Percentiles rank a stretch among this genome's conserved stretches.
Evolutionary conservation across 2,329 filamentous ascomycete species (phyloP).

Genomic region (Xylariaceae sp.): DNA sequence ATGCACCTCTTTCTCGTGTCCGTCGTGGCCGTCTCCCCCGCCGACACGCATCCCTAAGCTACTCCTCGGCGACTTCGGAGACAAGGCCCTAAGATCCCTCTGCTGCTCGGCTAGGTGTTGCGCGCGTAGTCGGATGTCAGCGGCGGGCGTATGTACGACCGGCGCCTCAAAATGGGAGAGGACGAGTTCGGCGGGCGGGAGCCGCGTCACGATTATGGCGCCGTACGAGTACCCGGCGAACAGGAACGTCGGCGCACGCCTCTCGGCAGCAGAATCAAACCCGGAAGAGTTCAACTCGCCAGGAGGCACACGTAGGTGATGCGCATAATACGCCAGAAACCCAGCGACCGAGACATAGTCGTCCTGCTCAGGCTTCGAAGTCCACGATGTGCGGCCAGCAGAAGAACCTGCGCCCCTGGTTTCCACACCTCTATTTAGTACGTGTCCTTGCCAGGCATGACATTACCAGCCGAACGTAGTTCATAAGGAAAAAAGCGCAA

Average conservation of each 20-base stretch:
- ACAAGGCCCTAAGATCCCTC: constrained; percentile 39
- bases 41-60: constrained; percentile 48
- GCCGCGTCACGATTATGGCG: constrained; percentile 71
- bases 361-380: constrained; percentile 71
- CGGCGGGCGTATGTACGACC: constrained; percentile 53
- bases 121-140: constrained; percentile 70
- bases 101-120: constrained; percentile 64
- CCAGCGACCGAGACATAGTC: constrained; percentile 84
- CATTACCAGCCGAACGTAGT: no score
- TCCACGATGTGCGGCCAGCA: constrained; percentile 82
- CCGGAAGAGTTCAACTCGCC: not conserved
- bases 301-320: constrained; percentile 50
- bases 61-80: constrained; percentile 30
- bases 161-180: constrained; percentile 57
- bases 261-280: not conserved
- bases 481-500: not conserved
- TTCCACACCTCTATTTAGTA: constrained; percentile 1
- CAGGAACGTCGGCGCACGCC: constrained; percentile 34
- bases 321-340: constrained; percentile 73
- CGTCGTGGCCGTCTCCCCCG: constrained; percentile 41
- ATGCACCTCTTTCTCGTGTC: constrained; percentile 26
- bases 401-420: constrained; percentile 73
- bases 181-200: constrained; percentile 63
- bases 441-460: no score
- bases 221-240: constrained; percentile 90